Conservation (phyloP, 257 asterid species). For the Solanum piurae region DNA sequence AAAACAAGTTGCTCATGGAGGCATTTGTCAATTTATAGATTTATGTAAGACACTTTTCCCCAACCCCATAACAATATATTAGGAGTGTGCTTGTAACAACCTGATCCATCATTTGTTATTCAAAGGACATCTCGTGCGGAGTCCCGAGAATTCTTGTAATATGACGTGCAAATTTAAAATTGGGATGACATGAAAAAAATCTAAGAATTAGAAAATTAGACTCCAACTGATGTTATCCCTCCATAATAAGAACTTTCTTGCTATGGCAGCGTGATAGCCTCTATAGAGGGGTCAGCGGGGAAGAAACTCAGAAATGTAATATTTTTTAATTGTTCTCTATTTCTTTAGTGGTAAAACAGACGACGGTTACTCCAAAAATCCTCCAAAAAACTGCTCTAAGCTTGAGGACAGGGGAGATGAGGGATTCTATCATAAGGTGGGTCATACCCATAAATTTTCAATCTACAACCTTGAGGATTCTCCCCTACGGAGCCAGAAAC, state of each 20-base stretch:
- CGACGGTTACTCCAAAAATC: background rate
- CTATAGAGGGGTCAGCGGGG: background rate
- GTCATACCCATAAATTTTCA: background rate
- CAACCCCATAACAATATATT: background rate
- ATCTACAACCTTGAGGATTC: background rate
- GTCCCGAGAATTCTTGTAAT: too few relatives aligned
- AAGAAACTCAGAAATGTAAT: too few relatives aligned
- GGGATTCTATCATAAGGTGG: background rate
- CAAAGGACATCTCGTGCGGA: background rate
- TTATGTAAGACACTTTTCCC: background rate
- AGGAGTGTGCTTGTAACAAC: background rate
- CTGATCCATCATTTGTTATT: background rate
- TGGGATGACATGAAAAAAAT: background rate
- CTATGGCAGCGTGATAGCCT: background rate
- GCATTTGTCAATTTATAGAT: background rate
- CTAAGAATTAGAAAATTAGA: too few relatives aligned
- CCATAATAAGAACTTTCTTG: accelerated
- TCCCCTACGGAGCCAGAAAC: background rate
- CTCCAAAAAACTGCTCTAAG: background rate
- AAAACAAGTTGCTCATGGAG: too few relatives aligned
- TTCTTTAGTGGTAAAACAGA: too few relatives aligned
- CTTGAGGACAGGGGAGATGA: background rate
- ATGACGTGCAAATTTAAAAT: too few relatives aligned
- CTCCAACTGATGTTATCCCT: accelerated
- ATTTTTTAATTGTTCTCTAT: too few relatives aligned